Percentiles rank a stretch among this genome's conserved stretches.
These are phyloP conservation scores for Chaetomium sp. DNA, from an alignment of 2,329 filamentous ascomycete genomes.

Conservation along the genomic window DNA sequence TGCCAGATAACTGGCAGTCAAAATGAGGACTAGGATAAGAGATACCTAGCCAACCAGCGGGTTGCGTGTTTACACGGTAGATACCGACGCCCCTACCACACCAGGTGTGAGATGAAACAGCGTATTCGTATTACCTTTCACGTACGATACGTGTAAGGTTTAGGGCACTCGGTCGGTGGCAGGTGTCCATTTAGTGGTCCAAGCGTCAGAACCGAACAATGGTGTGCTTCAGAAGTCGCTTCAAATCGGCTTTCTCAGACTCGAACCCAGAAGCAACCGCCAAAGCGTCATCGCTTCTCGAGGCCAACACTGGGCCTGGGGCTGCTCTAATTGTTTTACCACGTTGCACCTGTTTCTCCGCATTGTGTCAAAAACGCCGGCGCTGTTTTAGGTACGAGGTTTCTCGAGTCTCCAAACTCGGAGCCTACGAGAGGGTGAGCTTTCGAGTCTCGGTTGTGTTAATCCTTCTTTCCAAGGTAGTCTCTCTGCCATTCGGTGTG, in stretches of 20 bases:
- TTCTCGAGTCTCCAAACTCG: background rate
- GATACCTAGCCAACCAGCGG: no score
- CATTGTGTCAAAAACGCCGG: background rate
- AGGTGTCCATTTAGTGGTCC: slow-evolving; percentile 14
- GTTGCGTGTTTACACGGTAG: no score
- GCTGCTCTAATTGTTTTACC: background rate
- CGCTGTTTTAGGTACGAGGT: background rate
- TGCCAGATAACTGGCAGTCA: no score
- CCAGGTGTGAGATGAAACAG: background rate
- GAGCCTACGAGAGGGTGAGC: background rate
- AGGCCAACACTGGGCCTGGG: background rate
- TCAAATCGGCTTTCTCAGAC: slow-evolving; percentile 19
- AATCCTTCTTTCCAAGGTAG: no score
- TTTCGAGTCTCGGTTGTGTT: background rate
- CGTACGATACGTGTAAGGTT: background rate
- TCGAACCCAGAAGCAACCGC: background rate
- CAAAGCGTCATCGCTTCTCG: background rate
- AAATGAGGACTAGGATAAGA: background rate
- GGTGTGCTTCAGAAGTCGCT: slow-evolving; percentile 25
- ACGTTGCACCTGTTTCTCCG: slow-evolving; percentile 9
- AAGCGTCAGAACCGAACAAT: slow-evolving; percentile 25
- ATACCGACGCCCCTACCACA: no score
- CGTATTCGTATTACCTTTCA: background rate
- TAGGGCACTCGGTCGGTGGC: background rate
- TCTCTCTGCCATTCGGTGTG: no score